Percentiles rank a stretch among this genome's conserved stretches.
Conservation (phyloP, 768 basidiomycete genomes). For the Lactifluus hygrophoroides region DNA sequence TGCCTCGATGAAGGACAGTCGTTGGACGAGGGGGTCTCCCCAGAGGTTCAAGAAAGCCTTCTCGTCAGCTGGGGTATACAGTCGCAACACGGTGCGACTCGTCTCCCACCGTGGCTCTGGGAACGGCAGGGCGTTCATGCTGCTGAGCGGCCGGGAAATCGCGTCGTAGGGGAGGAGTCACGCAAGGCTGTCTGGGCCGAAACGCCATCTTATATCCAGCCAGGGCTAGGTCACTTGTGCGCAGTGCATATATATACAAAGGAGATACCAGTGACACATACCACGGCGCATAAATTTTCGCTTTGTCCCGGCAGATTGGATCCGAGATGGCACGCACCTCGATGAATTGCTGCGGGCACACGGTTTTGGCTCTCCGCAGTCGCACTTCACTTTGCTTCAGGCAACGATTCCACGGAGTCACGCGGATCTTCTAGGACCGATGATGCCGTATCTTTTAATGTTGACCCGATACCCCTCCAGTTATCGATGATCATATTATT, state of each 20-base stretch:
- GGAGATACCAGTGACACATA: neutral
- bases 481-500: no score
- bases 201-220: neutral
- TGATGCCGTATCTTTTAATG: neutral
- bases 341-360: neutral
- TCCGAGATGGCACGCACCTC: neutral
- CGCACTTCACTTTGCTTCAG: neutral
- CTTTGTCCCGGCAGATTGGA: slow-evolving; percentile 7
- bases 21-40: slow-evolving; percentile 13
- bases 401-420: neutral
- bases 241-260: neutral
- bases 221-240: no score
- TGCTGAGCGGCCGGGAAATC: neutral
- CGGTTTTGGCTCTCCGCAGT: slow-evolving; percentile 3
- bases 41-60: slow-evolving; percentile 6
- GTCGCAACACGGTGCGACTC: slow-evolving; percentile 11
- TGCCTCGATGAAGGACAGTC: slow-evolving; percentile 6
- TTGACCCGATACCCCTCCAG: no score
- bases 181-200: neutral
- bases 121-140: neutral
- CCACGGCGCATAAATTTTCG: neutral
- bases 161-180: neutral
- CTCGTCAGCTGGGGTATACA: slow-evolving; percentile 5
- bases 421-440: neutral
- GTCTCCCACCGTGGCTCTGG: slow-evolving; percentile 9